Evolutionary conservation across 768 basidiomycete species (phyloP).

Genomic region (Lactarius indigo): DNA sequence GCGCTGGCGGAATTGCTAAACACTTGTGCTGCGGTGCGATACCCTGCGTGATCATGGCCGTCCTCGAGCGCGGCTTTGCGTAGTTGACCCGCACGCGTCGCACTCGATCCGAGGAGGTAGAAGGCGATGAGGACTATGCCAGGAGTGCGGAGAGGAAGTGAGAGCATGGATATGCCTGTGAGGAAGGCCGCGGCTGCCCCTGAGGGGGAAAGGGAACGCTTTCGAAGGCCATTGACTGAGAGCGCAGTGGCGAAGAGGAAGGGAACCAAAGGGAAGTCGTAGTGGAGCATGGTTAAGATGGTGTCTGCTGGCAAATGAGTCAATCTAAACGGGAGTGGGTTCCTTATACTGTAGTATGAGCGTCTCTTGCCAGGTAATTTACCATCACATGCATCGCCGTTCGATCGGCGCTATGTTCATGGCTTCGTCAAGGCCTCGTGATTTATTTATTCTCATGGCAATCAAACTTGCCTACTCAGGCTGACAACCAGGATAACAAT

Average conservation of each 20-base stretch:
- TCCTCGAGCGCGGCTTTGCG: constrained; percentile 75
- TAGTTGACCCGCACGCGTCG: constrained; percentile 83
- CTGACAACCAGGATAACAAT: not conserved
- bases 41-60: constrained; percentile 70
- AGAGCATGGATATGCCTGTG: constrained; percentile 71
- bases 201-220: constrained; percentile 68
- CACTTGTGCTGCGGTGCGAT: constrained; percentile 78
- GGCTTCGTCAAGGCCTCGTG: not conserved
- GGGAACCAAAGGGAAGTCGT: constrained; percentile 39
- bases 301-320: not conserved
- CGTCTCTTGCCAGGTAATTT: not conserved
- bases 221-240: constrained; percentile 65
- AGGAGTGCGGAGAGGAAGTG: constrained; percentile 61
- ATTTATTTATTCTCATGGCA: not conserved
- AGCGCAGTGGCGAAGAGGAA: constrained; percentile 50
- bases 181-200: constrained; percentile 76
- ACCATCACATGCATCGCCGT: no score
- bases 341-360: not conserved
- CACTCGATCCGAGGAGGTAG: constrained; percentile 75
- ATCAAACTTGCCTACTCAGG: not conserved
- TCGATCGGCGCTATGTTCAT: not conserved
- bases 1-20: constrained; percentile 75
- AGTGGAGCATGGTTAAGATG: constrained; percentile 22
- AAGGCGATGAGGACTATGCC: constrained; percentile 68
- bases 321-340: not conserved